Evolutionary conservation across 306 rosid species (phyloP).

Genomic region (Aeschynomene evenia): DNA sequence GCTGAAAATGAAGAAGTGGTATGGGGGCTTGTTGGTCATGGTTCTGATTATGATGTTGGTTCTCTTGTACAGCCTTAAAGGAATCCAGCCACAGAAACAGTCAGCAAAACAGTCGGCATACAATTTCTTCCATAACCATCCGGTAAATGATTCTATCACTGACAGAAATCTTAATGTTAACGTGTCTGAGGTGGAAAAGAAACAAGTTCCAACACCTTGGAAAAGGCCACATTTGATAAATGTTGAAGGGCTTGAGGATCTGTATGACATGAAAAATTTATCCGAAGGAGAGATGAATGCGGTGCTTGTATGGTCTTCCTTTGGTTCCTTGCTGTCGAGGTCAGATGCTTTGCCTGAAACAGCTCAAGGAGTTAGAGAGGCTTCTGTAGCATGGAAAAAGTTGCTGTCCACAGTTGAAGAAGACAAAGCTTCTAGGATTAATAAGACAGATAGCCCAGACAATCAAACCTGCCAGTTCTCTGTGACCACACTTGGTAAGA

Average conservation of each 20-base stretch:
- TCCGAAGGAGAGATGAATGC: conserved; percentile 46
- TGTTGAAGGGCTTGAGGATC: conserved; percentile 60
- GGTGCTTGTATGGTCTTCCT: conserved; percentile 67
- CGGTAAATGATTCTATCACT: conserved; percentile 30
- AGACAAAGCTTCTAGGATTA: conserved; percentile 47
- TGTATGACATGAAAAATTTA: conserved; percentile 44
- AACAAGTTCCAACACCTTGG: conserved; percentile 26
- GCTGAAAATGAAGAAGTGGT: conserved; percentile 81
- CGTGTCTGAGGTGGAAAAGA: conserved; percentile 31
- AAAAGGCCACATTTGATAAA: conserved; percentile 50
- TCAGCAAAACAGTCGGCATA: conserved; percentile 59
- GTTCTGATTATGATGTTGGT: conserved; percentile 57
- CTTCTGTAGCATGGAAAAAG: conserved; percentile 78
- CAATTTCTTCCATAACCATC: conserved; percentile 56
- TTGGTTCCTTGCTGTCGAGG: conserved; percentile 64
- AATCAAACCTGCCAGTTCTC: conserved; percentile 63
- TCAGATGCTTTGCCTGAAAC: conserved; percentile 81
- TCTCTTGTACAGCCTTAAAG: conserved; percentile 55
- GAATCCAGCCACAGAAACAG: conserved; percentile 55
- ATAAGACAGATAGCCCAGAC: conserved; percentile 34
- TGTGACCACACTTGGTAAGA: conserved; percentile 41
- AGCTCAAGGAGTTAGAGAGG: conserved; percentile 86
- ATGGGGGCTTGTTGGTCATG: conserved; percentile 69
- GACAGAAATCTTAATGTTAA: conserved; percentile 21
- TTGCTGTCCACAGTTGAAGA: conserved; percentile 46